phyloP scores from a whole-genome alignment of 305 asterid genomes.

The Fraxinus latifolia region DNA sequence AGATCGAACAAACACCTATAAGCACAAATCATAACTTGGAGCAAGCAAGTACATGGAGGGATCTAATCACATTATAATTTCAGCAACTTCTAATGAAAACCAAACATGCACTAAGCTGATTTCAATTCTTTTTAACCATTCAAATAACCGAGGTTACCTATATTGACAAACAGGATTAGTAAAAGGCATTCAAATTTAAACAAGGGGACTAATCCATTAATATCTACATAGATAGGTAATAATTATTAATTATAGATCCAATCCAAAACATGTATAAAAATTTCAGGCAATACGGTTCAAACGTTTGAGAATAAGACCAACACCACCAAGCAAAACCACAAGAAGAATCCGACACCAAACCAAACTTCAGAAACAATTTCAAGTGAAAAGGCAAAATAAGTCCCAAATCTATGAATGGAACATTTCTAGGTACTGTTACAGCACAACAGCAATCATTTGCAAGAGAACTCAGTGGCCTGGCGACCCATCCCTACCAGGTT shows the following conservation, averaged over 20 bases:
- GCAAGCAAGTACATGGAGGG: not conserved
- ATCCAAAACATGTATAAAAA: not conserved
- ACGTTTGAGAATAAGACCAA: not conserved
- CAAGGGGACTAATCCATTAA: not conserved
- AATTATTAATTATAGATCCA: not conserved
- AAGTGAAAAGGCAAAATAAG: not conserved
- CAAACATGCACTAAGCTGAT: not conserved
- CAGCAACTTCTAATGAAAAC: not conserved
- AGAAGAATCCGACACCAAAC: not conserved
- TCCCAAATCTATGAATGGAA: not conserved
- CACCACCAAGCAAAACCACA: not conserved
- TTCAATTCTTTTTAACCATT: not conserved
- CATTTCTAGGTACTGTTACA: not conserved
- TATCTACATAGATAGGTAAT: not conserved
- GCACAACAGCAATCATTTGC: not conserved
- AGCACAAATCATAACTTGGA: not conserved
- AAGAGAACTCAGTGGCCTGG: not conserved
- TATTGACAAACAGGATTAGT: not conserved
- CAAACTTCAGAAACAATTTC: not conserved
- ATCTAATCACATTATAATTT: too few species aligned
- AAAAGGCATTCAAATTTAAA: not conserved
- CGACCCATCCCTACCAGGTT: slow-evolving; percentile 28
- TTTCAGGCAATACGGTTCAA: not conserved
- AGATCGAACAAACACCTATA: too few species aligned
- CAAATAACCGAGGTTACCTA: not conserved